These are phyloP conservation scores for Heterobasidion irregulare DNA, from an alignment of 1,284 basidiomycete species.

Conservation along the genomic window DNA sequence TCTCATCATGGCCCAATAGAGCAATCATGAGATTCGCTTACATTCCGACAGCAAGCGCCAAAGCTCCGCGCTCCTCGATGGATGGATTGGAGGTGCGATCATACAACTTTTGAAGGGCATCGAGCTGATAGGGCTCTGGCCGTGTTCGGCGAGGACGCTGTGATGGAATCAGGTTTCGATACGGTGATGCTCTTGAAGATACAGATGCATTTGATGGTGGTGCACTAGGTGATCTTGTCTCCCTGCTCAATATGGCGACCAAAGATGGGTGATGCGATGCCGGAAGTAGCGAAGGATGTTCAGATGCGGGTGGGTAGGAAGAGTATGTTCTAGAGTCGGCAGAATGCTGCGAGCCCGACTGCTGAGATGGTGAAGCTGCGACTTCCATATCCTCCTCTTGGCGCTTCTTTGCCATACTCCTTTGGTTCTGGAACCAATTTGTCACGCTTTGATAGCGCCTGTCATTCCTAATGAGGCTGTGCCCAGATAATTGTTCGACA, in stretches of 20 bases:
- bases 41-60: conserved; percentile 62
- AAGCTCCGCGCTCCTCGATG: conserved; percentile 64
- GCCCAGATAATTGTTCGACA: conserved; percentile 6
- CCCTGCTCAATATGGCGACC: conserved; percentile 6
- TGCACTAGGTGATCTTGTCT: conserved; percentile 19
- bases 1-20: neutral
- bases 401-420: conserved; percentile 62
- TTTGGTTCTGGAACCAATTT: conserved; percentile 81
- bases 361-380: neutral
- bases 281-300: conserved; percentile 15
- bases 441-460: conserved; percentile 73
- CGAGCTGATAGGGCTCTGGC: conserved; percentile 68
- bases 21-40: conserved; percentile 21
- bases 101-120: conserved; percentile 62
- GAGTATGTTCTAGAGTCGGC: conserved; percentile 18
- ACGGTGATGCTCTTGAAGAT: conserved; percentile 25
- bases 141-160: conserved; percentile 48
- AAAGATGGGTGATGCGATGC: conserved; percentile 5
- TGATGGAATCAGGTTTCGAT: conserved; percentile 16
- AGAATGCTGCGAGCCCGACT: conserved; percentile 1
- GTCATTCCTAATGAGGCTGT: conserved; percentile 15
- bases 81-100: conserved; percentile 64
- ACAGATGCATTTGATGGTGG: conserved; percentile 19
- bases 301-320: conserved; percentile 19
- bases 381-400: conserved; percentile 36